Base-by-base conservation (phyloP, 768 basidiomycete genomes). In the Mycena rosella region DNA sequence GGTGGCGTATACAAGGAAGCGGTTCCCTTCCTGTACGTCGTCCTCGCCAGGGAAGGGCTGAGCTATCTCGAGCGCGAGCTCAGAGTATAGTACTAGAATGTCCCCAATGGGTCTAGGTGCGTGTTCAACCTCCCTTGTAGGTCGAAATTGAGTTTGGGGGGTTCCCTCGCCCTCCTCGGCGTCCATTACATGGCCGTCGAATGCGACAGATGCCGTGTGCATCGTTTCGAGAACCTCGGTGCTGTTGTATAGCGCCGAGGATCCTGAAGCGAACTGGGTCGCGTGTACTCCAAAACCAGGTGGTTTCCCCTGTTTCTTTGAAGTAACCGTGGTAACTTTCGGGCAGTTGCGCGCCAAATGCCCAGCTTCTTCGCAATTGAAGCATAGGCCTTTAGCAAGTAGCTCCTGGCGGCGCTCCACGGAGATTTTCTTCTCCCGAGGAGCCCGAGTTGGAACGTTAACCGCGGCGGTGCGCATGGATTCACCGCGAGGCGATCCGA, bases 261-360 rank as follows among this genome's bases (percentile, higher is more conserved):
- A 38, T 1, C 11, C 11, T 2, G 36, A 13, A 2, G 32, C 0
- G 3, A 63, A 30, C 0, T 48, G 17, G 0, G 30, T 54, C 0
- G 45, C 32, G 30, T 62, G 47, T 4, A 24, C 30, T 1, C n/a
- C n/a, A 24, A 68, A 15, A 0, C 61, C 61, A 30, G 67, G 67
- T 0, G 67, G 60, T 18, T 60, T 68, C 2, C 48, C 56, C 34
- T 58, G 52, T 42, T 45, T 34, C 18, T 63, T 64, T 0, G 61
- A 69, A 45, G 55, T 24, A 0, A 54, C 45, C 0, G 11, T 13
- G 0, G 24, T 53, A 0, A 4, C 38, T 11, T 59, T 59, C 3
- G 67, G 57, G 52, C 67, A 68, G 26, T 68, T 63, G 1, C 62
- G 61, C 5, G 60, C 47, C 38, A 68, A 9, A 53, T 68, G 67